A percentile compares a stretch with the other conserved stretches of the same genome.
phyloP scores from a whole-genome alignment of 148 eudicot genomes.

The Pharnaceum exiguum region DNA sequence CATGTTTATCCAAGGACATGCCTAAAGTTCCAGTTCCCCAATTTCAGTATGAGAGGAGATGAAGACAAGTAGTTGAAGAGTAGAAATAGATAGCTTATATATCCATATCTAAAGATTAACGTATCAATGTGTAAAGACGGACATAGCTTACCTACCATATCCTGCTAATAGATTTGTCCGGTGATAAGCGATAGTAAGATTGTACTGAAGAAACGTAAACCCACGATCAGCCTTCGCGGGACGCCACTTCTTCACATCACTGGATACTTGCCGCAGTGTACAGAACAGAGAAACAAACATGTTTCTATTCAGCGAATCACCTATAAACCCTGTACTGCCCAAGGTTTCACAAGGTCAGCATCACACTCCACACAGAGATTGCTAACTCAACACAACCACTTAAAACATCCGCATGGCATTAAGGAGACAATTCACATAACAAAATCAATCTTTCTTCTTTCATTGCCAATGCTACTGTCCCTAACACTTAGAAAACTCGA shows the following conservation, averaged over 20 bases:
- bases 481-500: too few relatives aligned
- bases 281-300: constrained; percentile 96
- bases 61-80: not conserved
- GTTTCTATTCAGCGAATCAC: constrained; percentile 94
- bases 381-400: too few relatives aligned
- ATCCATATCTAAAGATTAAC: too few relatives aligned
- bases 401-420: too few relatives aligned
- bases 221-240: constrained; percentile 95
- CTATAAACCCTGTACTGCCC: constrained; percentile 89
- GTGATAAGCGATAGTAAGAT: constrained; percentile 89
- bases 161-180: constrained; percentile 88
- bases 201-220: constrained; percentile 80
- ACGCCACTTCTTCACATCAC: constrained; percentile 93
- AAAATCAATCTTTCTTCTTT: too few relatives aligned
- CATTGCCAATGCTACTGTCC: too few relatives aligned
- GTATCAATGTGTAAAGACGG: too few relatives aligned
- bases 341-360: constrained; percentile 27
- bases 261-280: constrained; percentile 52
- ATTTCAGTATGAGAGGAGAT: not conserved
- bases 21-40: not conserved
- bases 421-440: too few relatives aligned
- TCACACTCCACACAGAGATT: not conserved
- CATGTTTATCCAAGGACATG: not conserved
- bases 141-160: constrained; percentile 90
- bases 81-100: not conserved